Percentiles rank a stretch among this genome's conserved stretches.
Conservation (phyloP, 202 grass and related monocot species). For the Setaria viridis region DNA sequence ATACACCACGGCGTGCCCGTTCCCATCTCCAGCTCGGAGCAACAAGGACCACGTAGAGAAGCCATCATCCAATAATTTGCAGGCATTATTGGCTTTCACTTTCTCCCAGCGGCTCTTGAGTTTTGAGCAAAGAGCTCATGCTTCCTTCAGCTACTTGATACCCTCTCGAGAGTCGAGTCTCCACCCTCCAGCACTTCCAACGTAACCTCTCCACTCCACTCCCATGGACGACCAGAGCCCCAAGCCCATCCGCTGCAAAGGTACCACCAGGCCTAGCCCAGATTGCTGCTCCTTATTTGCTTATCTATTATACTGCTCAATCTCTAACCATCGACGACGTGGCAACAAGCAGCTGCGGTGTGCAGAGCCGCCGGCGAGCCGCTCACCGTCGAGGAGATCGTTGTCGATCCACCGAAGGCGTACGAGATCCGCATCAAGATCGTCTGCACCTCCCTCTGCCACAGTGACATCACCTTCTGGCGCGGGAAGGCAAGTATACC, state of each 20-base stretch:
- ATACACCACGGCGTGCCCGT: not conserved
- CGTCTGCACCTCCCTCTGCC: conserved; percentile 74
- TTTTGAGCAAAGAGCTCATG: not conserved
- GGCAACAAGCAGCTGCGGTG: conserved; percentile 55
- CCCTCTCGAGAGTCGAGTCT: not conserved
- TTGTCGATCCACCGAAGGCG: conserved; percentile 63
- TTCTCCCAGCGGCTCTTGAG: not conserved
- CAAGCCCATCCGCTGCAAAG: conserved; percentile 79
- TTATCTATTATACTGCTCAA: not conserved
- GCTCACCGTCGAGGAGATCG: conserved; percentile 68
- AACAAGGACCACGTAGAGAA: not conserved
- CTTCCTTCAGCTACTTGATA: not conserved
- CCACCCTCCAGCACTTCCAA: not conserved
- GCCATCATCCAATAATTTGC: not conserved
- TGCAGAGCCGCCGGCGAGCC: conserved; percentile 60
- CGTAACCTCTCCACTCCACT: conserved; percentile 12
- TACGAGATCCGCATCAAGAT: conserved; percentile 70
- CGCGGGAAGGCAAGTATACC: conserved; percentile 47
- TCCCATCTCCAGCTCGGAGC: not conserved
- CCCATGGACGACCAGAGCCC: conserved; percentile 41
- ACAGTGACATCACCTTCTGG: conserved; percentile 71
- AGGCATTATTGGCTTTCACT: not conserved
- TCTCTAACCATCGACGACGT: not conserved
- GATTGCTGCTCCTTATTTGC: not conserved
- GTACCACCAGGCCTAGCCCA: conserved; percentile 8